phyloP scores from a whole-genome alignment of 2,329 filamentous ascomycete species.

The Xylariaceae sp. region DNA sequence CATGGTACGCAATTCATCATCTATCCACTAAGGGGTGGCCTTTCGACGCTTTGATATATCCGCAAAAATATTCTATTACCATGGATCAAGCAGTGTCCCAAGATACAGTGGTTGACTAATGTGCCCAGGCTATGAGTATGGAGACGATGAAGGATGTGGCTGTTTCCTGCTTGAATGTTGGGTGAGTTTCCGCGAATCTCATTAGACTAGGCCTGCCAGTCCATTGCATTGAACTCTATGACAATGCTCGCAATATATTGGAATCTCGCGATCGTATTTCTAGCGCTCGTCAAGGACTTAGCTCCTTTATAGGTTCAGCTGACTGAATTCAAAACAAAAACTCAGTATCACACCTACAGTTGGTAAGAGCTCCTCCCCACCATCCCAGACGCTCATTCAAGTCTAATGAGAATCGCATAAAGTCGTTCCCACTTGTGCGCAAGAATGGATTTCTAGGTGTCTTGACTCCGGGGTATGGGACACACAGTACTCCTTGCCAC shows the following conservation, averaged over 20 bases:
- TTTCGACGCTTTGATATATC: too few relatives aligned
- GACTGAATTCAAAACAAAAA: too few relatives aligned
- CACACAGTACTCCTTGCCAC: too few relatives aligned
- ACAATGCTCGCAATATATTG: too few relatives aligned
- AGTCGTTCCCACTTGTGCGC: constrained; percentile 6
- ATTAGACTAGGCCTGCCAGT: too few relatives aligned
- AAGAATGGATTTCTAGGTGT: constrained; percentile 8
- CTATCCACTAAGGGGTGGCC: too few relatives aligned
- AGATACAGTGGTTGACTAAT: too few relatives aligned
- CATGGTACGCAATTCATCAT: not conserved
- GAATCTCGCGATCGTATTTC: too few relatives aligned
- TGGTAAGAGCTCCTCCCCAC: not conserved
- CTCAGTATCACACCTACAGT: constrained; percentile 9
- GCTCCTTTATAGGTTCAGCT: too few relatives aligned
- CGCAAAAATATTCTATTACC: too few relatives aligned
- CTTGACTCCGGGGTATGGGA: constrained; percentile 5
- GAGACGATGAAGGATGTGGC: constrained; percentile 9
- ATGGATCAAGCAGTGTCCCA: too few relatives aligned
- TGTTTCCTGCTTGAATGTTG: constrained; percentile 8
- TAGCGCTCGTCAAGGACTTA: too few relatives aligned
- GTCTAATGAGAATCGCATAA: not conserved
- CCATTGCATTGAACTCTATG: not conserved
- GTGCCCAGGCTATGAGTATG: constrained; percentile 6
- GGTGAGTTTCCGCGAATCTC: constrained; percentile 4
- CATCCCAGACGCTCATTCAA: not conserved